Evolutionary conservation across 768 basidiomycete species (phyloP).

Genomic region (Suillus paluster): DNA sequence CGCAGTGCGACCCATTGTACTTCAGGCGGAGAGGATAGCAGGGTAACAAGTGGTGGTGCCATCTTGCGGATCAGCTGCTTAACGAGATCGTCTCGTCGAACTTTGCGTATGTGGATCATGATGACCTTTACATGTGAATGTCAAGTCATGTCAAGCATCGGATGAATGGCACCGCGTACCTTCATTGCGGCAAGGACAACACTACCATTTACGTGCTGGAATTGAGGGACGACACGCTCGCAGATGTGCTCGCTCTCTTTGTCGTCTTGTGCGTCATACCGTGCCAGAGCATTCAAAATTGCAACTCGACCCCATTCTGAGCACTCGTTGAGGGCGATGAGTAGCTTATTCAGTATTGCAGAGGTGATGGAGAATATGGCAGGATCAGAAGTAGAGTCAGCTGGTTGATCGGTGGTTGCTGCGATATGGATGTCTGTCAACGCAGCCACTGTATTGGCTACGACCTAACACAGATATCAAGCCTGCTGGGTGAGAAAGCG

Average conservation of each 20-base stretch:
- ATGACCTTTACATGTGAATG: slow-evolving; percentile 63
- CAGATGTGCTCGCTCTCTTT: slow-evolving; percentile 99
- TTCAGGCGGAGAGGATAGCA: slow-evolving; percentile 95
- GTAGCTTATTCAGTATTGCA: slow-evolving; percentile 80
- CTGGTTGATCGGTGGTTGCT: slow-evolving; percentile 55
- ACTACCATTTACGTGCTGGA: slow-evolving; percentile 95
- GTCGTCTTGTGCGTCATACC: slow-evolving; percentile 83
- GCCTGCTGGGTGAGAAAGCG: neutral
- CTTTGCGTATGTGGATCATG: slow-evolving; percentile 93
- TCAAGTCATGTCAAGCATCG: neutral
- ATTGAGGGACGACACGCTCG: slow-evolving; percentile 97
- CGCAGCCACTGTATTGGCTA: slow-evolving; percentile 94
- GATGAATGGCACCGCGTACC: slow-evolving; percentile 44
- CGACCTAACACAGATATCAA: slow-evolving; percentile 64
- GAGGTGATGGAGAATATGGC: slow-evolving; percentile 85
- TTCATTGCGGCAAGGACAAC: slow-evolving; percentile 98
- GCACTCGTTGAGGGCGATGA: slow-evolving; percentile 96
- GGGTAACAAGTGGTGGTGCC: slow-evolving; percentile 95
- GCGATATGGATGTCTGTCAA: slow-evolving; percentile 89
- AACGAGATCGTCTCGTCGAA: slow-evolving; percentile 80
- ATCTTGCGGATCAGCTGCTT: slow-evolving; percentile 92
- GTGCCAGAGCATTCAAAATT: slow-evolving; percentile 82
- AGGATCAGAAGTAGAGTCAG: slow-evolving; percentile 58
- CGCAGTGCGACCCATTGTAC: slow-evolving; percentile 98
- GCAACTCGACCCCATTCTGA: slow-evolving; percentile 99